A percentile compares a stretch with the other conserved stretches of the same genome.
Evolutionary conservation across 2,329 filamentous ascomycete species (phyloP).

Genomic region (Macrophomina pseudophaseolina): DNA sequence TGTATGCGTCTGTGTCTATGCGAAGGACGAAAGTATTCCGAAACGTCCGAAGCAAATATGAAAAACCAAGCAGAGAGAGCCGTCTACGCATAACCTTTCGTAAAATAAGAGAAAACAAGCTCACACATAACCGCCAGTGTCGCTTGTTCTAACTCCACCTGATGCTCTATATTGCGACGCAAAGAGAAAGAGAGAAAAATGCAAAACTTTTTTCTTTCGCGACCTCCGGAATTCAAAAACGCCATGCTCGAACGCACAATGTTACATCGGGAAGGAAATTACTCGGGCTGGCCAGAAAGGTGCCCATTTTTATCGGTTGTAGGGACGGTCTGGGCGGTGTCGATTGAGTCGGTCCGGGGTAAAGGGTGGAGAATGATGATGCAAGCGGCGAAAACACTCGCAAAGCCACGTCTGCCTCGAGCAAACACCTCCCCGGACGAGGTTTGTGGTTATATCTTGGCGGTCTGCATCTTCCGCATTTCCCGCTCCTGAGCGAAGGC

Average conservation of each 20-base stretch:
- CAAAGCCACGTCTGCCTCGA: background rate
- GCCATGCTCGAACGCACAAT: conserved; percentile 20
- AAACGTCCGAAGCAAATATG: background rate
- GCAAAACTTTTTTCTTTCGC: conserved; percentile 22
- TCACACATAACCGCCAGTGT: background rate
- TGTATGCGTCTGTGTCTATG: conserved; percentile 12
- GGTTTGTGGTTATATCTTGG: conserved; percentile 35
- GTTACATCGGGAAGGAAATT: background rate
- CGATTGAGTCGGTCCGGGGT: conserved; percentile 3
- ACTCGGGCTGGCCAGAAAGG: background rate
- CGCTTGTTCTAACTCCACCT: background rate
- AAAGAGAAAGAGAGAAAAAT: background rate
- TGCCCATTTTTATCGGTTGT: background rate
- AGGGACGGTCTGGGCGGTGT: background rate
- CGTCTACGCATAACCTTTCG: conserved; percentile 20
- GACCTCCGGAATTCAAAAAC: conserved; percentile 2
- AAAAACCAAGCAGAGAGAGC: conserved; percentile 19
- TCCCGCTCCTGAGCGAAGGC: conserved; percentile 91
- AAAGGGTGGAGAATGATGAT: conserved; percentile 3
- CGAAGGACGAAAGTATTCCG: background rate
- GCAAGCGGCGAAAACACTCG: conserved; percentile 6
- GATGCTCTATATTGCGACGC: conserved; percentile 16
- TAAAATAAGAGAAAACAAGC: background rate
- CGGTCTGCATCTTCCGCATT: conserved; percentile 45
- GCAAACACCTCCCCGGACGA: background rate